Conservation (phyloP, 495 filamentous ascomycete species). For the Hypoxylon perforatum region DNA sequence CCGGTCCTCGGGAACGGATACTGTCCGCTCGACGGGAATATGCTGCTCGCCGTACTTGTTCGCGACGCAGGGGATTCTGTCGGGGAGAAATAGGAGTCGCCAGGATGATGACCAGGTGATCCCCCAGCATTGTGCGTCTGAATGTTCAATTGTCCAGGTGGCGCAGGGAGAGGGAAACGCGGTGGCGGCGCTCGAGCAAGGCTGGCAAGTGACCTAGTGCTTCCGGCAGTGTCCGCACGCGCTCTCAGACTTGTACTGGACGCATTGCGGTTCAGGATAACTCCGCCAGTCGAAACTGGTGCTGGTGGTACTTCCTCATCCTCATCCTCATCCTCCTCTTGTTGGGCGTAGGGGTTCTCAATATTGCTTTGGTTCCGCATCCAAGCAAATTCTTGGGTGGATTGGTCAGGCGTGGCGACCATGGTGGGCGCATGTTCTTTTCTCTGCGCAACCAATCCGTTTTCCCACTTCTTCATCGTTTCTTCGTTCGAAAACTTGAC, state of each 20-base stretch:
- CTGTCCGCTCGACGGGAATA: conserved; percentile 70
- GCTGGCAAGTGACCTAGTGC: conserved; percentile 60
- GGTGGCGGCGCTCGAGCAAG: conserved; percentile 68
- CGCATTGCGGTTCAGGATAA: conserved; percentile 74
- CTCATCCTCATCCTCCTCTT: conserved; percentile 82
- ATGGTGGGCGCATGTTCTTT: conserved; percentile 58
- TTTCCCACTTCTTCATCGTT: conserved; percentile 89
- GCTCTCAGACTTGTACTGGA: conserved; percentile 84
- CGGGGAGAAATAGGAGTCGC: conserved; percentile 92
- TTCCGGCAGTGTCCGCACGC: conserved; percentile 82
- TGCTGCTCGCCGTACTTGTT: conserved; percentile 69
- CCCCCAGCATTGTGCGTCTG: conserved; percentile 72
- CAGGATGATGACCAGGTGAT: conserved; percentile 61
- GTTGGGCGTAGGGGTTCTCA: conserved; percentile 81
- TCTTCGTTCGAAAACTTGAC: conserved; percentile 93
- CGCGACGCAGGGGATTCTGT: conserved; percentile 84
- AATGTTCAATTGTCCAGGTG: conserved; percentile 70
- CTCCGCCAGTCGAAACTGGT: conserved; percentile 43
- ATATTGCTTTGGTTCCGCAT: conserved; percentile 71
- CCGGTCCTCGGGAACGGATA: conserved; percentile 83
- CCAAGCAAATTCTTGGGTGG: conserved; percentile 76
- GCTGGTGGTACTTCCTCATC: conserved; percentile 44
- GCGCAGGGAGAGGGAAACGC: conserved; percentile 73
- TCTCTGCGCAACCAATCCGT: conserved; percentile 68
- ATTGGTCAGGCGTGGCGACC: conserved; percentile 50